Base-by-base conservation (phyloP, 257 asterid genomes). In the Voacanga thouarsii region DNA sequence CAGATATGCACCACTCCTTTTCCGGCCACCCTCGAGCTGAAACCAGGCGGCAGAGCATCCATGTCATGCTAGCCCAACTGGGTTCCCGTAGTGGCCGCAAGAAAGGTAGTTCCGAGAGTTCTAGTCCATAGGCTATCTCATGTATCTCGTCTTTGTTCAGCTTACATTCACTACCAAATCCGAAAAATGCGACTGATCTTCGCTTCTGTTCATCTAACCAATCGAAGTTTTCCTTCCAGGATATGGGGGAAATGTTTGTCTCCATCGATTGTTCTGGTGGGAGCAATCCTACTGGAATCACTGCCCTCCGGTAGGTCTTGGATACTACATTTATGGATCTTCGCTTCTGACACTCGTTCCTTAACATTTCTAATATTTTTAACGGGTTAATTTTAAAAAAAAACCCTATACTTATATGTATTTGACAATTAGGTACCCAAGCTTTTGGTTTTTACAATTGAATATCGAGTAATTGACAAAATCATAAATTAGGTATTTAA, bases 61-160 rank as follows among this genome's bases (percentile, higher is more conserved):
- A 69, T 55, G 8, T 50, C 11, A 23, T 75, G 78, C 0, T 71
- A 15, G 24, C 41, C 50, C 50, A 45, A 45, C 50, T 45, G 50
- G 50, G 50, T 67, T 60, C 71, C 65, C 83, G 74, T 0, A 87
- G 64, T 14, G 74, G 79, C 90, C 90, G 78, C 0, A 84, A 79
- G 11, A 87, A 84, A 0, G 86, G 83, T 0, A 77, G 5, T 8
- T 80, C 83, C 9, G 84, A 79, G 0, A 41, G 45, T 57, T 87
- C 87, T 47, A 84, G 68, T 19, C 85, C 87, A 0, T 67, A 66
- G 1, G 87, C 85, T 12, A 87, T 51, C 77, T 87, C 86, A 19
- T 23, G 47, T 30, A 87, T 71, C 74, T 84, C 81, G 0, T 71
- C 69, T 75, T 82, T 77, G 60, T 80, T 80, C 41, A 69, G 77